Percentiles rank a stretch among this genome's conserved stretches.
These are phyloP conservation scores for Colletotrichum somersetense DNA, from an alignment of 2,329 filamentous ascomycete genomes.

Conservation along the genomic window DNA sequence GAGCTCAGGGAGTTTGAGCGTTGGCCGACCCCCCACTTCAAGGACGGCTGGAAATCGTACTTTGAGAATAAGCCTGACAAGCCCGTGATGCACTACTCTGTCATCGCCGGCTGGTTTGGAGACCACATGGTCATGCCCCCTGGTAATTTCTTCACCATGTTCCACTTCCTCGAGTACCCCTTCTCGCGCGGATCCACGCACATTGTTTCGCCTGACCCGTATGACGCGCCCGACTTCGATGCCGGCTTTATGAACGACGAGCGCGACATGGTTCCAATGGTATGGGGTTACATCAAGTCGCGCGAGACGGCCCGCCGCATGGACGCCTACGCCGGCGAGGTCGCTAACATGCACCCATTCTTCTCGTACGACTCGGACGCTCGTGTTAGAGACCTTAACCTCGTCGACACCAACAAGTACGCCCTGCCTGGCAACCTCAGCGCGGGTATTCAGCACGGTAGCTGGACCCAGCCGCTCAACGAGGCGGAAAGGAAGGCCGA, in stretches of 20 bases:
- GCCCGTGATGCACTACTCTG: conserved; percentile 87
- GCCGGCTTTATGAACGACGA: conserved; percentile 89
- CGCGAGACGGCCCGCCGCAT: conserved; percentile 84
- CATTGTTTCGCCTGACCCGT: conserved; percentile 78
- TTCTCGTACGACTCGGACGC: conserved; percentile 79
- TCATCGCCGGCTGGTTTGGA: conserved; percentile 77
- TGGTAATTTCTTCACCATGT: conserved; percentile 87
- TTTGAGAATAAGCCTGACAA: conserved; percentile 89
- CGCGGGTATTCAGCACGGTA: conserved; percentile 79
- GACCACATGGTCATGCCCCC: conserved; percentile 75
- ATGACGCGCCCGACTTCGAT: conserved; percentile 82
- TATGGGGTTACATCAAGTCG: conserved; percentile 87
- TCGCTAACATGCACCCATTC: conserved; percentile 76
- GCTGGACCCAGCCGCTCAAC: conserved; percentile 73
- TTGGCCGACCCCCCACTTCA: conserved; percentile 82
- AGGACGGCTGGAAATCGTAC: conserved; percentile 82
- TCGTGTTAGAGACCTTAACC: conserved; percentile 78
- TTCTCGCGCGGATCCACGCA: conserved; percentile 80
- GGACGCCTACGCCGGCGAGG: conserved; percentile 83
- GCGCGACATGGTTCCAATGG: conserved; percentile 86
- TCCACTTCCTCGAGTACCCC: conserved; percentile 83
- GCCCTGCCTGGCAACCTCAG: conserved; percentile 79
- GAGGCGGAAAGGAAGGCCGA: conserved; percentile 64
- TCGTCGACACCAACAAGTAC: conserved; percentile 80
- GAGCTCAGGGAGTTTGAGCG: conserved; percentile 77